Evolutionary conservation across 2,329 filamentous ascomycete species (phyloP).

Genomic region (Pseudogymnoascus pannorum): DNA sequence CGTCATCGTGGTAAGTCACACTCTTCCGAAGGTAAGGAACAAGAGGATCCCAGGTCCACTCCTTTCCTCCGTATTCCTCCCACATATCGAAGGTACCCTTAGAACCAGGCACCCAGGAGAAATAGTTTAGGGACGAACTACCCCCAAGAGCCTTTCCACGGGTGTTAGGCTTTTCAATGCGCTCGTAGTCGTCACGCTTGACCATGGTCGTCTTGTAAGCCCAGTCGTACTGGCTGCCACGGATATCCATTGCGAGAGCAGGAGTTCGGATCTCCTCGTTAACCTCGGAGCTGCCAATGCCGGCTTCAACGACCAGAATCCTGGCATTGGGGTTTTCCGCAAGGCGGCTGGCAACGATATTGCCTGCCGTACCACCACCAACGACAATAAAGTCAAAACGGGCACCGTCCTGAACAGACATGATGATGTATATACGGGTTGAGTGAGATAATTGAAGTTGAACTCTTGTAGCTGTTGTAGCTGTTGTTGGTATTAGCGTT

Average conservation of each 20-base stretch:
- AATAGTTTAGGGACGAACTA: slow-evolving; percentile 57
- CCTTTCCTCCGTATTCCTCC: slow-evolving; percentile 37
- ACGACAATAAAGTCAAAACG: slow-evolving; percentile 57
- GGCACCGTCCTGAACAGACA: slow-evolving; percentile 15
- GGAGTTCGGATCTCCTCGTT: slow-evolving; percentile 47
- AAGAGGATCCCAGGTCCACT: slow-evolving; percentile 50
- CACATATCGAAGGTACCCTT: slow-evolving; percentile 48
- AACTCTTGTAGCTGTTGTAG: not conserved
- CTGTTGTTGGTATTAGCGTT: not conserved
- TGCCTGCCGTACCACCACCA: slow-evolving; percentile 55
- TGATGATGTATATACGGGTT: slow-evolving; percentile 15
- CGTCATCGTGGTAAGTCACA: slow-evolving; percentile 51
- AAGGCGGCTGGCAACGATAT: slow-evolving; percentile 45
- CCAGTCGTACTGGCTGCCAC: slow-evolving; percentile 51
- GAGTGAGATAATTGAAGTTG: not conserved
- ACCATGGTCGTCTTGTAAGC: slow-evolving; percentile 55
- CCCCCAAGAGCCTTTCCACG: slow-evolving; percentile 34
- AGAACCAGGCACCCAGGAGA: slow-evolving; percentile 54
- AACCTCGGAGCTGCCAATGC: slow-evolving; percentile 37
- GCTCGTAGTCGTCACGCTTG: slow-evolving; percentile 50
- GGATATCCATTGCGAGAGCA: slow-evolving; percentile 44
- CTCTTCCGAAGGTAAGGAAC: slow-evolving; percentile 47
- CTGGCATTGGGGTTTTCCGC: slow-evolving; percentile 40
- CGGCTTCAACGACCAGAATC: slow-evolving; percentile 36
- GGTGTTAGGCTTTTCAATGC: slow-evolving; percentile 55